Evolutionary conservation across 2,329 filamentous ascomycete genomes (phyloP), one percentile per base, ranked within the genome.

Genomic region (Massarina eburnea): DNA sequence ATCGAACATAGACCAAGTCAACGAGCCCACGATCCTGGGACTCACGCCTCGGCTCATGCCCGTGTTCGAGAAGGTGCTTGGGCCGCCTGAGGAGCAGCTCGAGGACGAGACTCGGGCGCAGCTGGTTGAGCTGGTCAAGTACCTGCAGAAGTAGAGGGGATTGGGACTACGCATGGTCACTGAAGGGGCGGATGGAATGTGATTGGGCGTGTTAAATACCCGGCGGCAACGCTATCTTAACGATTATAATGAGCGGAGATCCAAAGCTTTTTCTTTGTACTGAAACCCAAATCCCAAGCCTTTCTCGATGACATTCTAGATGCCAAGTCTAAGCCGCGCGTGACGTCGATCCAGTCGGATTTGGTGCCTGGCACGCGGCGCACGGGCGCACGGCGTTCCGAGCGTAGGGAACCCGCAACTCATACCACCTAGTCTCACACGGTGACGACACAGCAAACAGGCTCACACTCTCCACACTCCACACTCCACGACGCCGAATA

Each of bases 71-170:
- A 78, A 87, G 62, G 88, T 91, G 15, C 78, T 92, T 45, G 76
- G 79, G 46, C 79, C 83, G 38, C 87, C 88, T 1, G 80, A 87
- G 70, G 86, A 89, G 49, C 88, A 94, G 75, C 78, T 94, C 33
- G 85, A 87, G 61, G 78, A 81, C 8, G 83, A 86, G 72, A 90
- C 85, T 8, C 81, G 87, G 48, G 73, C 77, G 52, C 77, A 86
- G 61, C 76, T 92, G 35, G 75, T 82, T 58, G 79, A 84, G 65
- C 80, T 87, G 42, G 84, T 88, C 40, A 70, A 74, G 57, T 78
- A 74, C 54, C 58, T 78, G 53, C 68, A 72, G 50, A 72, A 69
- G 54, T 67, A 69, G 44, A 42, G 41, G n/a, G 8, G 17, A 19
- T 33, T 7, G 33, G 4, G 33, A n/a, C 8, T 5, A 5, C n/a